Conservation (phyloP, 1,139 yeast species). For the Candida sojae region DNA sequence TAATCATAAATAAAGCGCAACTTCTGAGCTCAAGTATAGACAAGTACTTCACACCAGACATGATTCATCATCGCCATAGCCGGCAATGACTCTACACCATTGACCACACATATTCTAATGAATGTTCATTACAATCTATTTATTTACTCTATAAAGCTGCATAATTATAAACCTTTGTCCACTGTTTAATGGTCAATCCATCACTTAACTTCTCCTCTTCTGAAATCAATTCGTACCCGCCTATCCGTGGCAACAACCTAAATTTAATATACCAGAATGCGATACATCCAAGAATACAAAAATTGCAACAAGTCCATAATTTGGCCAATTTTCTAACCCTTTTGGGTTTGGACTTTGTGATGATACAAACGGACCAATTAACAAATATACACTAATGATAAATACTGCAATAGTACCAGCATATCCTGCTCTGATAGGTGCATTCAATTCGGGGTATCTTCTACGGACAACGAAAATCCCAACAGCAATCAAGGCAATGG, state of each 20-base stretch:
- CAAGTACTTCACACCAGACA: too few species aligned
- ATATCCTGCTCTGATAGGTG: constrained; percentile 52
- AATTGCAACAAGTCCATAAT: constrained; percentile 48
- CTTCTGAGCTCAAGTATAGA: too few species aligned
- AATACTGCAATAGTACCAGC: constrained; percentile 47
- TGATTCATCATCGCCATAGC: too few species aligned
- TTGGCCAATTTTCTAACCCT: constrained; percentile 51
- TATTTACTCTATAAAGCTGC: constrained; percentile 5
- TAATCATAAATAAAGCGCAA: too few species aligned
- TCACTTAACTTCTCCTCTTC: constrained; percentile 46
- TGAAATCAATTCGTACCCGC: constrained; percentile 42
- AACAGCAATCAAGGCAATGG: constrained; percentile 48
- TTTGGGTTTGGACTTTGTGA: constrained; percentile 39
- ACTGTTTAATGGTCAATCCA: constrained; percentile 55
- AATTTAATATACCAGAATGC: constrained; percentile 54
- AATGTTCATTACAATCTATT: not conserved
- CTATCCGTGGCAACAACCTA: constrained; percentile 41
- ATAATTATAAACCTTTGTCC: constrained; percentile 30
- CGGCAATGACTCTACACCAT: too few species aligned
- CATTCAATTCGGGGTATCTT: constrained; percentile 44
- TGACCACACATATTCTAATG: too few species aligned
- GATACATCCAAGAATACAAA: constrained; percentile 35
- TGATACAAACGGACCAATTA: constrained; percentile 50
- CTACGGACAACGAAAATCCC: constrained; percentile 54
- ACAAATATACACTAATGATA: constrained; percentile 38